phyloP scores from a whole-genome alignment of 345 rosid species.

The Sapria himalayana region DNA sequence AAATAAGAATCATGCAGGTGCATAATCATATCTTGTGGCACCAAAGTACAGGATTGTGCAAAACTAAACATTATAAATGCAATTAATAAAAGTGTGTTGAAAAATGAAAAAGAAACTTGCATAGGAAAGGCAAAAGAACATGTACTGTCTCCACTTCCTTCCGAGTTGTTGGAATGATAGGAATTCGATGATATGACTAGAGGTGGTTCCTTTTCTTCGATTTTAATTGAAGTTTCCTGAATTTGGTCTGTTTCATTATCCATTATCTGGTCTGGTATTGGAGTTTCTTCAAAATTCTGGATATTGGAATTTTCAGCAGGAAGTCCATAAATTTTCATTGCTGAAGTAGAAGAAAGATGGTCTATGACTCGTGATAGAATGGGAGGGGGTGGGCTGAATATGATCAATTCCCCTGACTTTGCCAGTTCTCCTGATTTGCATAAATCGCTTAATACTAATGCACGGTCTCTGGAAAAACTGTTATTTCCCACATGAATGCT shows the following conservation, averaged over 20 bases:
- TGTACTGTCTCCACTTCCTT: slow-evolving; percentile 19
- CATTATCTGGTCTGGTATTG: slow-evolving; percentile 2
- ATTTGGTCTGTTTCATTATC: slow-evolving; percentile 3
- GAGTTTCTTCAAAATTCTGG: slow-evolving; percentile 3
- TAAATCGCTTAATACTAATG: slow-evolving; percentile 6
- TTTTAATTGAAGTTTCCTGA: slow-evolving; percentile 6
- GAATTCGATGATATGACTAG: slow-evolving; percentile 15
- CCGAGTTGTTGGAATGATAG: slow-evolving; percentile 16
- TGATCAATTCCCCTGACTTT: slow-evolving; percentile 9
- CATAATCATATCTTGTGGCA: too few relatives aligned
- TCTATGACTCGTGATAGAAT: slow-evolving; percentile 1
- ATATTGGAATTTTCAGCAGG: slow-evolving; percentile 5
- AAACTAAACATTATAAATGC: neutral
- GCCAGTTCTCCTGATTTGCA: slow-evolving; percentile 16
- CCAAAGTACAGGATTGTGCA: neutral
- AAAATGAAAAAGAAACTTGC: slow-evolving; percentile 17
- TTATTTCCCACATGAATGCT: slow-evolving; percentile 40
- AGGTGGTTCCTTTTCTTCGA: slow-evolving; percentile 9
- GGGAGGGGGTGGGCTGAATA: slow-evolving; percentile 17
- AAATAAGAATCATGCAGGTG: too few relatives aligned
- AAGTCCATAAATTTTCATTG: slow-evolving; percentile 6
- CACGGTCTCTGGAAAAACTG: slow-evolving; percentile 27
- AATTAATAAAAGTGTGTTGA: neutral
- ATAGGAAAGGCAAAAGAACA: slow-evolving; percentile 34
- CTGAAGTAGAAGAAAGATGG: neutral